Conservation (phyloP, 177 flowering plant genomes). For the Telopea speciosissima region DNA sequence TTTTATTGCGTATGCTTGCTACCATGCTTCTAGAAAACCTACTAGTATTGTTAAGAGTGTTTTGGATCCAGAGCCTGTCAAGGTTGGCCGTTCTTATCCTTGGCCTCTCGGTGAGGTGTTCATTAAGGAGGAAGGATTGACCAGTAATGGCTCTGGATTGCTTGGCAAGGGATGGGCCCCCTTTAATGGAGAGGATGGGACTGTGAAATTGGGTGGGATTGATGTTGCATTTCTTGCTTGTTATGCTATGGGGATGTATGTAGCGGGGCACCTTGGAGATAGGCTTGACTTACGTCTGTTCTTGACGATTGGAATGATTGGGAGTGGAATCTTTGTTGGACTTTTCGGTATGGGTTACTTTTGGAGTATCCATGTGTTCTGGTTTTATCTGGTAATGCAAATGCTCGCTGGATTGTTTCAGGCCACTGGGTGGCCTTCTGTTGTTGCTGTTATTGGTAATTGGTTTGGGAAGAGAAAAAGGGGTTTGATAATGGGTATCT, state of each 20-base stretch:
- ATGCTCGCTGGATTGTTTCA: constrained; percentile 93
- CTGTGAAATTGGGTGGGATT: constrained; percentile 76
- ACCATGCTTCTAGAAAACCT: constrained; percentile 92
- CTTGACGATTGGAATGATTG: constrained; percentile 79
- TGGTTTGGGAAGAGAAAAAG: constrained; percentile 95
- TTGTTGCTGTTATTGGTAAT: constrained; percentile 90
- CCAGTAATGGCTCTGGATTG: constrained; percentile 1
- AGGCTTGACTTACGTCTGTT: constrained; percentile 68
- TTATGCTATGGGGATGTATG: constrained; percentile 71
- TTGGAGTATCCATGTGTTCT: constrained; percentile 62
- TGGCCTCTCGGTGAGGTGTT: constrained; percentile 71
- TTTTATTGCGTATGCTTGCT: constrained; percentile 80
- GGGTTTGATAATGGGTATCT: constrained; percentile 91
- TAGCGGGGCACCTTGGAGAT: constrained; percentile 91
- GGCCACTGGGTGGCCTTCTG: constrained; percentile 98
- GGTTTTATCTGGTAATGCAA: constrained; percentile 74
- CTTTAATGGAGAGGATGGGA: constrained; percentile 69
- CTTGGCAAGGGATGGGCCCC: constrained; percentile 70
- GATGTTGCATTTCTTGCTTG: constrained; percentile 86
- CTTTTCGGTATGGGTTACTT: constrained; percentile 87
- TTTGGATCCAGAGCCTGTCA: constrained; percentile 45
- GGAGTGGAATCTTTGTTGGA: constrained; percentile 79
- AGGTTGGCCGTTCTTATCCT: constrained; percentile 13
- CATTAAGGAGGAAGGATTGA: constrained; percentile 21
- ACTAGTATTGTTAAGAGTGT: constrained; percentile 89